These are phyloP conservation scores for Pichia phayaonensis DNA, from an alignment of 805 yeast genomes.

Conservation along the genomic window DNA sequence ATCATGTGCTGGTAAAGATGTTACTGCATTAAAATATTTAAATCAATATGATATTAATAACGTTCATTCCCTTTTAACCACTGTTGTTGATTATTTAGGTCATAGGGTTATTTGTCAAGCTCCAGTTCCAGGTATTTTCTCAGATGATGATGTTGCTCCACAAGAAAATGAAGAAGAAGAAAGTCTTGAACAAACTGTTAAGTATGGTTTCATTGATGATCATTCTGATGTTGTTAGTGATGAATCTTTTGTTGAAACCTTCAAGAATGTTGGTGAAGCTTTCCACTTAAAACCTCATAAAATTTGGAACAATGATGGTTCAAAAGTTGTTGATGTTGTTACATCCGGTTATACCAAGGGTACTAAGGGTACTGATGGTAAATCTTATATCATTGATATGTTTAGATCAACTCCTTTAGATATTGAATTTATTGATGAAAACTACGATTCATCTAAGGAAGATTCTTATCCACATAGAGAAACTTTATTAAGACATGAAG, in stretches of 20 bases:
- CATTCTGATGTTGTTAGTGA: slow-evolving; percentile 41
- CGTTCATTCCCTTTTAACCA: slow-evolving; percentile 65
- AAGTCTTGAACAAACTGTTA: slow-evolving; percentile 39
- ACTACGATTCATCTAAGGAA: slow-evolving; percentile 36
- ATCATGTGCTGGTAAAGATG: slow-evolving; percentile 70
- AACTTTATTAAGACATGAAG: slow-evolving; percentile 75
- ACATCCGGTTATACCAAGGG: slow-evolving; percentile 82
- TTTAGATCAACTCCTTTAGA: slow-evolving; percentile 83
- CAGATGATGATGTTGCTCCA: slow-evolving; percentile 33
- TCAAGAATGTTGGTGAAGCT: slow-evolving; percentile 58
- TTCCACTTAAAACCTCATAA: slow-evolving; percentile 72
- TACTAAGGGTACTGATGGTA: slow-evolving; percentile 73
- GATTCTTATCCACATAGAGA: slow-evolving; percentile 77
- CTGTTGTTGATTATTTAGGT: slow-evolving; percentile 88
- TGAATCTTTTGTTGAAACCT: slow-evolving; percentile 44
- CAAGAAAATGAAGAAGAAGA: slow-evolving; percentile 25
- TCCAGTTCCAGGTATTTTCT: slow-evolving; percentile 87
- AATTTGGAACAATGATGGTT: slow-evolving; percentile 41
- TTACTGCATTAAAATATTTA: slow-evolving; percentile 60
- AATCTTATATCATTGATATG: slow-evolving; percentile 78
- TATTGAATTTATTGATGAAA: slow-evolving; percentile 60
- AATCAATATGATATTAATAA: slow-evolving; percentile 58
- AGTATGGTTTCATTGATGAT: slow-evolving; percentile 70
- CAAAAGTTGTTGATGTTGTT: slow-evolving; percentile 39
- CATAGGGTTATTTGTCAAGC: slow-evolving; percentile 85